phyloP scores from a whole-genome alignment of 352 stramenopile genomes.

The Globisporangium orthogonon region DNA sequence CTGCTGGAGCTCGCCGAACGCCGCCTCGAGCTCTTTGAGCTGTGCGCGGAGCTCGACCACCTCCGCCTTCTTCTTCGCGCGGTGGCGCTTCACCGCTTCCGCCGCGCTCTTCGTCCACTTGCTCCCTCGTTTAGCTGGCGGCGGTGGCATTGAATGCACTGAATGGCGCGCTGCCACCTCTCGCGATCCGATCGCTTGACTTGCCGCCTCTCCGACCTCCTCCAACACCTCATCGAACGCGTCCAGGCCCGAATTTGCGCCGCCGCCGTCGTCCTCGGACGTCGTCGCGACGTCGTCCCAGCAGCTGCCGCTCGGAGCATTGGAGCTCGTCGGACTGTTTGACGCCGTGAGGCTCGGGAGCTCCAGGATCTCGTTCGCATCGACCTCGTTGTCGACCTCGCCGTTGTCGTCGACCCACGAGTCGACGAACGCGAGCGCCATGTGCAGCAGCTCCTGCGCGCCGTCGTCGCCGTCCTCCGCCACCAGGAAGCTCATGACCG shows the following conservation, averaged over 20 bases:
- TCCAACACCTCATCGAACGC: not conserved
- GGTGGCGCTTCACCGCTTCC: not conserved
- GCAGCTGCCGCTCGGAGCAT: too few relatives aligned
- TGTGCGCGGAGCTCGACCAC: not conserved
- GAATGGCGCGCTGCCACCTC: too few relatives aligned
- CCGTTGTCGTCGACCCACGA: slow-evolving; percentile 14
- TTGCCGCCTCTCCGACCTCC: too few relatives aligned
- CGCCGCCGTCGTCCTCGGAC: not conserved
- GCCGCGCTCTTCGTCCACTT: not conserved
- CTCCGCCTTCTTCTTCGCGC: slow-evolving; percentile 2
- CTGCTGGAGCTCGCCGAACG: not conserved
- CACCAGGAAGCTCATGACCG: slow-evolving; percentile 5
- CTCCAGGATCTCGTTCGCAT: not conserved
- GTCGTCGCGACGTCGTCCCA: not conserved
- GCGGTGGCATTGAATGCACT: not conserved
- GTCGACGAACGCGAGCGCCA: slow-evolving; percentile 31
- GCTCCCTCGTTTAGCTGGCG: not conserved
- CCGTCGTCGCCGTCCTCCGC: slow-evolving; percentile 13
- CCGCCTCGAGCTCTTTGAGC: slow-evolving; percentile 2
- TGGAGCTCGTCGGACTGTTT: not conserved
- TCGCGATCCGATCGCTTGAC: too few relatives aligned
- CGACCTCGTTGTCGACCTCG: not conserved
- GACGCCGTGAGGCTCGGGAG: not conserved
- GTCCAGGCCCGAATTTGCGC: not conserved
- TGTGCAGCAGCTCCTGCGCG: slow-evolving; percentile 18